Percentiles rank a stretch among this genome's conserved stretches.
These are phyloP conservation scores for Candida sakaeoensis DNA, from an alignment of 805 yeast genomes.

Conservation along the genomic window DNA sequence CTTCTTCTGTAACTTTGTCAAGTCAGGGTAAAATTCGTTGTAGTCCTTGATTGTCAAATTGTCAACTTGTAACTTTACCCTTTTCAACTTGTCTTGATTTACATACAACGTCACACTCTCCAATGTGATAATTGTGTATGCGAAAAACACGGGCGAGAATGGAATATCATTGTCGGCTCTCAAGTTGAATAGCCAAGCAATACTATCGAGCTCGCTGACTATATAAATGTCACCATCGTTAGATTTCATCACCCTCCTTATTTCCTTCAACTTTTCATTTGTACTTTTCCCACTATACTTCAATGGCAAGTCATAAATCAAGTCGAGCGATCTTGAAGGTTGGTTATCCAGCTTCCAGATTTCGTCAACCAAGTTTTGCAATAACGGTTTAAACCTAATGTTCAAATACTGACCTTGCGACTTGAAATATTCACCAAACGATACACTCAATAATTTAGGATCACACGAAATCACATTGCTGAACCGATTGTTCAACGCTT, in stretches of 20 bases:
- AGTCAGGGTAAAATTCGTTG: conserved; percentile 54
- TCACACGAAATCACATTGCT: conserved; percentile 72
- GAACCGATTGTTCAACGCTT: conserved; percentile 49
- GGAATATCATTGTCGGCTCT: conserved; percentile 75
- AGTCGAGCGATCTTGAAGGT: conserved; percentile 31
- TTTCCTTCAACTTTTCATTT: conserved; percentile 24
- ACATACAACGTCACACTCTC: conserved; percentile 49
- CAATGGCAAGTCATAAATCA: conserved; percentile 26
- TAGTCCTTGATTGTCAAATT: conserved; percentile 48
- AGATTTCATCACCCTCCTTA: conserved; percentile 28
- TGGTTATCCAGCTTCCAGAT: conserved; percentile 33
- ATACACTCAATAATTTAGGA: conserved; percentile 64
- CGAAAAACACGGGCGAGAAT: conserved; percentile 82
- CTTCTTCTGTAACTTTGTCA: conserved; percentile 27
- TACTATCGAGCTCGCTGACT: conserved; percentile 76
- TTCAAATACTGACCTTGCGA: conserved; percentile 11
- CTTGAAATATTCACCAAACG: conserved; percentile 40
- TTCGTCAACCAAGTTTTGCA: conserved; percentile 32
- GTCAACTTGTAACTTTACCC: conserved; percentile 24
- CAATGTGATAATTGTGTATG: conserved; percentile 45
- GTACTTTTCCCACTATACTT: conserved; percentile 34
- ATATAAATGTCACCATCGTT: conserved; percentile 37
- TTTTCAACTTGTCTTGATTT: conserved; percentile 41
- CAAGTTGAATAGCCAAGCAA: conserved; percentile 86
- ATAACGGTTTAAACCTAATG: conserved; percentile 28